phyloP scores from a whole-genome alignment of 306 rosid species.

The Cucumis sativus region Cucumber_9930_V3 NC_026661.2:14836001-14836500 shows the following conservation, averaged over 20 bases:
- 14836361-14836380: neutral
- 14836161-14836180: constrained; percentile 6
- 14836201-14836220: constrained; percentile 48
- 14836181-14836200: constrained; percentile 21
- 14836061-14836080: neutral
- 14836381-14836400: neutral
- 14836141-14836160: neutral
- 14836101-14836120: neutral
- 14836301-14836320: constrained; percentile 17
- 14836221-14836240: constrained; percentile 77
- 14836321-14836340: constrained; percentile 31
- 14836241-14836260: constrained; percentile 45
- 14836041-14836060: neutral
- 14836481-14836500: constrained; percentile 2
- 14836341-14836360: constrained; percentile 3
- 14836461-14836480: neutral
- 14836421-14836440: neutral
- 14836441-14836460: neutral
- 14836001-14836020: constrained; percentile 10
- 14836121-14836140: neutral
- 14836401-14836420: neutral
- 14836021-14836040: neutral
- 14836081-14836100: neutral
- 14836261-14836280: constrained; percentile 14
- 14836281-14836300: constrained; percentile 10